These are phyloP conservation scores for Hypoxylon sp. DNA, from an alignment of 2,329 filamentous ascomycete genomes.

Conservation along the genomic window DNA sequence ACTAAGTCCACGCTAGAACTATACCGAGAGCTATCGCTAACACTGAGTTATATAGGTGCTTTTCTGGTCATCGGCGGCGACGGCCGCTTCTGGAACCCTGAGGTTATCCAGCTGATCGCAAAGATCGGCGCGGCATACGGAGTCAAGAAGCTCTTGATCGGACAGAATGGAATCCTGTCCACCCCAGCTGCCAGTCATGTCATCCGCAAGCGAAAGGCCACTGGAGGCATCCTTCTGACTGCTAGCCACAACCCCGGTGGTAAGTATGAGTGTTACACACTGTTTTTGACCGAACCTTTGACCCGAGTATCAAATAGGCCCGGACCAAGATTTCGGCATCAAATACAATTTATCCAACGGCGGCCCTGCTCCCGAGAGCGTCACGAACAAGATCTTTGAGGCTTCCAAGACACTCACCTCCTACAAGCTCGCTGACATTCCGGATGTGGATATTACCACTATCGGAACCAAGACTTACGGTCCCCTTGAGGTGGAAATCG, in stretches of 20 bases:
- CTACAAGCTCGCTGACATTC: constrained; percentile 91
- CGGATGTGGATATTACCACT: constrained; percentile 82
- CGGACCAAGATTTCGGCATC: constrained; percentile 96
- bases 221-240: constrained; percentile 94
- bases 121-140: constrained; percentile 97
- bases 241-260: constrained; percentile 98
- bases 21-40: constrained; percentile 11
- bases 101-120: constrained; percentile 94
- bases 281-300: constrained; percentile 2
- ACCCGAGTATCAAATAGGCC: constrained; percentile 62
- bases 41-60: constrained; percentile 54
- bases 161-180: constrained; percentile 94
- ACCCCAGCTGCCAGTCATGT: constrained; percentile 96
- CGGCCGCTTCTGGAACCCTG: constrained; percentile 95
- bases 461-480: constrained; percentile 88
- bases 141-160: constrained; percentile 98
- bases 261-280: constrained; percentile 53
- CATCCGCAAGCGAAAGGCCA: constrained; percentile 93
- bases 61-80: constrained; percentile 98
- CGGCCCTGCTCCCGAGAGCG: constrained; percentile 91
- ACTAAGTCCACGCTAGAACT: neutral
- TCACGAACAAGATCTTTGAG: constrained; percentile 98
- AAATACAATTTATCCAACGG: constrained; percentile 99
- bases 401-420: constrained; percentile 86
- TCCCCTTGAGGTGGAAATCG: constrained; percentile 88